Percentiles rank a stretch among this genome's conserved stretches.
phyloP scores from a whole-genome alignment of 768 basidiomycete species.

The Boletus eberwhitei region DNA sequence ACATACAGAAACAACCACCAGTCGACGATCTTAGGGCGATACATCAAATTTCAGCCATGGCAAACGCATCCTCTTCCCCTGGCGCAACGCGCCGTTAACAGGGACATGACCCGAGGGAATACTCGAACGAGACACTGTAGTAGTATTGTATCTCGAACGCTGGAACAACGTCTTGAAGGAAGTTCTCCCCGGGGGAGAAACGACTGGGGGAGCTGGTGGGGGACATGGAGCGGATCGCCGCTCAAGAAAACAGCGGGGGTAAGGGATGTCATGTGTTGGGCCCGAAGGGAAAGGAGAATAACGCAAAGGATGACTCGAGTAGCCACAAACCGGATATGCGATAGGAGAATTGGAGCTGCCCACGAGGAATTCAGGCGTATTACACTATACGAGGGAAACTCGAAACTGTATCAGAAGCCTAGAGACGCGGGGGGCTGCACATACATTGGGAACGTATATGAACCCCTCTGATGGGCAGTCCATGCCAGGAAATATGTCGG shows the following conservation, averaged over 20 bases:
- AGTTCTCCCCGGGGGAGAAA: constrained; percentile 15
- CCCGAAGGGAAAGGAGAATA: constrained; percentile 1
- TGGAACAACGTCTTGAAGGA: constrained; percentile 28
- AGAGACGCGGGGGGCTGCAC: background rate
- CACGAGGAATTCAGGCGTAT: constrained; percentile 31
- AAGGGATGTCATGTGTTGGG: constrained; percentile 5
- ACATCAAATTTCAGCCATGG: constrained; percentile 32
- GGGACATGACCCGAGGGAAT: constrained; percentile 19
- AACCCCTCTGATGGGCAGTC: constrained; percentile 16
- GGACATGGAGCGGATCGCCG: constrained; percentile 21
- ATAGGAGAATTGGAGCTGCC: constrained; percentile 32
- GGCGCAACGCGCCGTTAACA: constrained; percentile 21
- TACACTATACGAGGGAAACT: constrained; percentile 6
- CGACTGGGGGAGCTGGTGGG: constrained; percentile 7
- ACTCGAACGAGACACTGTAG: constrained; percentile 7
- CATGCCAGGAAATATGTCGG: background rate
- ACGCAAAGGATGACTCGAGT: constrained; percentile 25
- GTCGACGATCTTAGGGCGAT: background rate
- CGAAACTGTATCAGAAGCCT: background rate
- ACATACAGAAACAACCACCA: constrained; percentile 20
- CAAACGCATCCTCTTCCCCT: constrained; percentile 29
- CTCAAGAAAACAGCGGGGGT: constrained; percentile 7
- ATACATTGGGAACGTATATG: constrained; percentile 29
- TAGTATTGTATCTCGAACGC: constrained; percentile 27
- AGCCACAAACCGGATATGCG: constrained; percentile 30